Conservation (phyloP, 1,284 basidiomycete genomes). For the Ustilago hordei region DNA sequence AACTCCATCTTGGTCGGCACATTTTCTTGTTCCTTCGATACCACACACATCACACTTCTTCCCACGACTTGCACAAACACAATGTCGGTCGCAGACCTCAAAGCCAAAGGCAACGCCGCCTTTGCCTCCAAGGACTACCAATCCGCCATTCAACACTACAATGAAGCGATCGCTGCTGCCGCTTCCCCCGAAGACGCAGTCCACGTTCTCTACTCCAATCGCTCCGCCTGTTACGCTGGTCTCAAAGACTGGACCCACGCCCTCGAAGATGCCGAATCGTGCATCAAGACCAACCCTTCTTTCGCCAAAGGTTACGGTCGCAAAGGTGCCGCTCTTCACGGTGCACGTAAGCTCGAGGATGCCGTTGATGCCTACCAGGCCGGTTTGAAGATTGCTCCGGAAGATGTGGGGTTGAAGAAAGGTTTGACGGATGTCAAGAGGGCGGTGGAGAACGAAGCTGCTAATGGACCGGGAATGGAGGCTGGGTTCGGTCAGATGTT, state of each 20-base stretch:
- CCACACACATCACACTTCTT: background rate
- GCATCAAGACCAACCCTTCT: conserved; percentile 80
- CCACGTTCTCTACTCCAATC: conserved; percentile 93
- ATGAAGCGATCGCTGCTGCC: conserved; percentile 64
- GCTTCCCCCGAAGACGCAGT: conserved; percentile 64
- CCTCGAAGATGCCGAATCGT: conserved; percentile 85
- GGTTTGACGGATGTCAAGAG: conserved; percentile 76
- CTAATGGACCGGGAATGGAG: conserved; percentile 67
- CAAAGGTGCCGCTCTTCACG: conserved; percentile 95
- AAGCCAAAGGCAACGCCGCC: conserved; percentile 68
- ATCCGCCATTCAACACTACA: conserved; percentile 63
- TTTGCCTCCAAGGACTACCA: conserved; percentile 68
- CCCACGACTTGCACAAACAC: background rate
- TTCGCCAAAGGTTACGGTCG: conserved; percentile 94
- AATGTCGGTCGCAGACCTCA: conserved; percentile 68
- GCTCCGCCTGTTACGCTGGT: conserved; percentile 88
- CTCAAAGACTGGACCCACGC: conserved; percentile 83
- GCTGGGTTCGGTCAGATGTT: conserved; percentile 83
- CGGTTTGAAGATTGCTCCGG: conserved; percentile 82
- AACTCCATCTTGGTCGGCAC: background rate
- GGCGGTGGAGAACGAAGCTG: conserved; percentile 68
- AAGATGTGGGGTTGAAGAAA: conserved; percentile 83
- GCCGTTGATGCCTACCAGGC: conserved; percentile 84
- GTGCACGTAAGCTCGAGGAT: conserved; percentile 81
- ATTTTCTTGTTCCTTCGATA: background rate